Evolutionary conservation across 208 protist genomes (phyloP).

Genomic region (Hexamita inflata): DNA sequence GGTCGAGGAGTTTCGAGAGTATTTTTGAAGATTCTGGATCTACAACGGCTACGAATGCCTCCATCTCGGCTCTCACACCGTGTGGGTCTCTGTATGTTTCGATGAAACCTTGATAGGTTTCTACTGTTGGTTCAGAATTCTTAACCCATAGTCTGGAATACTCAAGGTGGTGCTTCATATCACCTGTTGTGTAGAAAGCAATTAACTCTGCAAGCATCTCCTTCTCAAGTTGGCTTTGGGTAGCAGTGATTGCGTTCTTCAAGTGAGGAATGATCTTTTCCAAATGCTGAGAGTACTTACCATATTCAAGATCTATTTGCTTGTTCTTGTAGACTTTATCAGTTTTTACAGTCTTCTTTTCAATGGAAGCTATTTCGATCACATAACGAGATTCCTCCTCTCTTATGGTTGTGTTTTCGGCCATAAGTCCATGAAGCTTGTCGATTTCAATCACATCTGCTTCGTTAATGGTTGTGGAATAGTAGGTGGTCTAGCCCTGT

Average conservation of each 20-base stretch:
- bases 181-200: slow-evolving; percentile 11
- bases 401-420: too few species aligned
- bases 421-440: too few species aligned
- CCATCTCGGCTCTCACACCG: slow-evolving; percentile 40
- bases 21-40: slow-evolving; percentile 12
- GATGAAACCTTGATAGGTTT: slow-evolving; percentile 42
- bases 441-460: too few species aligned
- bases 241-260: not conserved
- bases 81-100: slow-evolving; percentile 44
- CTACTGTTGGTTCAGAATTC: slow-evolving; percentile 36
- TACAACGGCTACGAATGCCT: slow-evolving; percentile 40
- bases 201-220: slow-evolving; percentile 12
- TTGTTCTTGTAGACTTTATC: too few species aligned
- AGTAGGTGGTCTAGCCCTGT: too few species aligned
- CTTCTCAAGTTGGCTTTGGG: not conserved
- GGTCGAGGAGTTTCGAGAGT: slow-evolving; percentile 32
- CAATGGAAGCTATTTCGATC: too few species aligned
- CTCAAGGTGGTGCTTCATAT: slow-evolving; percentile 11
- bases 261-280: too few species aligned
- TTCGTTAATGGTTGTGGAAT: too few species aligned
- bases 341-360: too few species aligned
- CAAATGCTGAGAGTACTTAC: too few species aligned
- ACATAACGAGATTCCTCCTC: too few species aligned
- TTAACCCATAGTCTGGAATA: slow-evolving; percentile 38
- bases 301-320: too few species aligned